phyloP scores from a whole-genome alignment of 2,329 filamentous ascomycete genomes.

The Botrytis porri region DNA sequence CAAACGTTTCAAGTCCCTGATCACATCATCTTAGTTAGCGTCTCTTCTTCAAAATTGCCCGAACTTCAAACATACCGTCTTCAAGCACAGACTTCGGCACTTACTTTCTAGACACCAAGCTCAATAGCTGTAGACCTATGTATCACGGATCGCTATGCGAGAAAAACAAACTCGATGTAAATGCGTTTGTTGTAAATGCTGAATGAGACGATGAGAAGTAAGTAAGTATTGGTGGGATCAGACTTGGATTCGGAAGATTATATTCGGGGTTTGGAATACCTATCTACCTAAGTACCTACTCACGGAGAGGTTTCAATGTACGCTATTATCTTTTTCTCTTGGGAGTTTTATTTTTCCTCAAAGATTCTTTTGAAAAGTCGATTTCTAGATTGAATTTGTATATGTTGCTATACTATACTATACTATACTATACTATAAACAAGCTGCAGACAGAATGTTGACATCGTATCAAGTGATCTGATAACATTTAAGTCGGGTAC shows the following conservation, averaged over 20 bases:
- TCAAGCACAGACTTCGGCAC: neutral
- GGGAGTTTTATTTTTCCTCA: too few species aligned
- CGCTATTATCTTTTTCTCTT: too few species aligned
- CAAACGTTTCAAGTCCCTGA: neutral
- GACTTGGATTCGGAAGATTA: neutral
- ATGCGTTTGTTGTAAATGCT: neutral
- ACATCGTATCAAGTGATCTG: too few species aligned
- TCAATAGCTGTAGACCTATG: neutral
- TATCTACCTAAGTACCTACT: too few species aligned
- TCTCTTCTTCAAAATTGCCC: neutral
- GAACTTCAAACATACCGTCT: neutral
- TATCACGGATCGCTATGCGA: neutral
- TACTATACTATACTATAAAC: too few species aligned
- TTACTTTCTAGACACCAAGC: too few species aligned
- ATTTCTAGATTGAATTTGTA: too few species aligned
- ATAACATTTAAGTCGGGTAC: too few species aligned
- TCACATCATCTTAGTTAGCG: neutral
- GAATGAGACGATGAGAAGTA: neutral
- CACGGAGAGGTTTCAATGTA: too few species aligned
- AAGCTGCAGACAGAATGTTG: too few species aligned
- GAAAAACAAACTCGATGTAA: neutral
- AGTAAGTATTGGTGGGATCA: neutral
- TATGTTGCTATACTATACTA: too few species aligned
- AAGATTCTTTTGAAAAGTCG: fast-evolving
- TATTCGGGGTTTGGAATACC: neutral